Evolutionary conservation across 768 basidiomycete species (phyloP).

Genomic region (Sistotremastrum niveocremeum): DNA sequence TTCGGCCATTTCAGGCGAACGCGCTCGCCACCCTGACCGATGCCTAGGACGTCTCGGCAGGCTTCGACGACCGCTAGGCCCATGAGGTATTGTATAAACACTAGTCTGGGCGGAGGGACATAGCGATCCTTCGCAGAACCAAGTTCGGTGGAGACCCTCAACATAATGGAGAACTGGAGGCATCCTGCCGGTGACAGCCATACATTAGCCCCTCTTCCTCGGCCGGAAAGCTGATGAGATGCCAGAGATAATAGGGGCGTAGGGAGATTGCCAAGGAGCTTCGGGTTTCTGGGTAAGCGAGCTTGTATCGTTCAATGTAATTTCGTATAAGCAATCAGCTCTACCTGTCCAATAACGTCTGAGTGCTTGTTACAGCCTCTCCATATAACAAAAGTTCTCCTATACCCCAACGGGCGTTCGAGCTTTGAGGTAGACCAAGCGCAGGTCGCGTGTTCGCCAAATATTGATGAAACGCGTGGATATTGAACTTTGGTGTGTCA

Average conservation of each 20-base stretch:
- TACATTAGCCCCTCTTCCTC: conserved; percentile 77
- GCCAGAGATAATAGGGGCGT: conserved; percentile 74
- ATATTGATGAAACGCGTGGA: background rate
- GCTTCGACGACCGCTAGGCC: conserved; percentile 83
- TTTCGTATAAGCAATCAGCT: conserved; percentile 14
- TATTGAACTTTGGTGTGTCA: conserved; percentile 2
- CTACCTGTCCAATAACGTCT: conserved; percentile 88
- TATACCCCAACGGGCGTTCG: conserved; percentile 24
- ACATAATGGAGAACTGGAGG: conserved; percentile 67
- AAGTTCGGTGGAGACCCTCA: conserved; percentile 30
- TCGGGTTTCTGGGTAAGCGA: conserved; percentile 50
- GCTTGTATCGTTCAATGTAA: conserved; percentile 1
- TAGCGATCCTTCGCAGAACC: too few species aligned
- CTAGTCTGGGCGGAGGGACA: conserved; percentile 52
- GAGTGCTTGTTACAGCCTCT: conserved; percentile 86
- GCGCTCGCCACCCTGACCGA: conserved; percentile 33
- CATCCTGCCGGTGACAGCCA: conserved; percentile 93
- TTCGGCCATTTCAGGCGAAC: conserved; percentile 95
- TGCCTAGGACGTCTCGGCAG: conserved; percentile 45
- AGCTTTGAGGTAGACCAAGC: background rate
- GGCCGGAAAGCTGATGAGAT: conserved; percentile 73
- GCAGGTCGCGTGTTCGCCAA: conserved; percentile 1
- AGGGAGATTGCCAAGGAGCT: conserved; percentile 52
- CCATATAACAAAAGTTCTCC: conserved; percentile 79
- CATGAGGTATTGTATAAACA: conserved; percentile 90